A percentile compares a stretch with the other conserved stretches of the same genome.
phyloP scores from a whole-genome alignment of 2,329 filamentous ascomycete genomes.

The Lachnellula willkommii region DNA sequence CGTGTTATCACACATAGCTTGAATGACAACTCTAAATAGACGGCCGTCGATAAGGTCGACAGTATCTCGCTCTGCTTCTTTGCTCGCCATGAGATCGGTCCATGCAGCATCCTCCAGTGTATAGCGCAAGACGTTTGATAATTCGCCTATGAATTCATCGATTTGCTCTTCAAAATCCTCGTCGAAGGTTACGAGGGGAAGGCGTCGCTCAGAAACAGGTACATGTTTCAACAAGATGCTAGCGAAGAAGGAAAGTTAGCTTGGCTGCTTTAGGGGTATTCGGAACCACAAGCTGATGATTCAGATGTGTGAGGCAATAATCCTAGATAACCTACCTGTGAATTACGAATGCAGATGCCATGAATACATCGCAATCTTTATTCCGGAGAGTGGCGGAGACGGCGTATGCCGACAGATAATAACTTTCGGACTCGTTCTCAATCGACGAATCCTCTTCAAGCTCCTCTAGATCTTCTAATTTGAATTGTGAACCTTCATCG shows the following conservation, averaged over 20 bases:
- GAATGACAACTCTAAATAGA: slow-evolving; percentile 31
- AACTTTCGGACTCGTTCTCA: slow-evolving; percentile 32
- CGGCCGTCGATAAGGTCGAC: slow-evolving; percentile 53
- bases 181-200: slow-evolving; percentile 33
- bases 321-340: slow-evolving; percentile 26
- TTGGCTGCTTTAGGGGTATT: too few species aligned
- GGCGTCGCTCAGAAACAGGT: slow-evolving; percentile 35
- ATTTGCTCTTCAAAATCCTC: slow-evolving; percentile 31
- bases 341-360: slow-evolving; percentile 38
- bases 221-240: slow-evolving; percentile 36
- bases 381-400: slow-evolving; percentile 31
- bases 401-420: slow-evolving; percentile 25
- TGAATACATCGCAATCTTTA: slow-evolving; percentile 24
- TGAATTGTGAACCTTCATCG: neutral
- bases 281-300: too few species aligned
- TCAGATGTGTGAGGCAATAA: too few species aligned
- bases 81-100: slow-evolving; percentile 20
- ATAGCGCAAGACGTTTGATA: slow-evolving; percentile 31
- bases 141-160: slow-evolving; percentile 35
- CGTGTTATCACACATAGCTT: slow-evolving; percentile 23
- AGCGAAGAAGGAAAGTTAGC: too few species aligned
- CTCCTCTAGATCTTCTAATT: slow-evolving; percentile 9
- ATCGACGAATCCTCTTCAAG: slow-evolving; percentile 17
- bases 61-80: slow-evolving; percentile 38
- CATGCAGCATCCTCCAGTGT: slow-evolving; percentile 32